Base-by-base conservation (phyloP, 129 eudicot species). In the Tagetes erecta region DNA sequence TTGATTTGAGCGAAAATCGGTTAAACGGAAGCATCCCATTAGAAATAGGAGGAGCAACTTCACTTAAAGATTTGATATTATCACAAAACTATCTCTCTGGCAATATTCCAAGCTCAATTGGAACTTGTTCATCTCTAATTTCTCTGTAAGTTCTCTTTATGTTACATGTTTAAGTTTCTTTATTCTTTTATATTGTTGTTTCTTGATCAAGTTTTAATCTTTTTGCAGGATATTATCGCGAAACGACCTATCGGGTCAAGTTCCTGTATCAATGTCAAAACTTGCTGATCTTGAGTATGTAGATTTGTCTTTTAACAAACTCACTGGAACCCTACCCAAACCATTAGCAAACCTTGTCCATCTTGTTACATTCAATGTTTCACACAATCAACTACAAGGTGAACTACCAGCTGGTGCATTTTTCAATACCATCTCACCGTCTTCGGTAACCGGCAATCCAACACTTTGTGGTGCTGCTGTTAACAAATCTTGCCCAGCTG, bases 301-400 rank as follows among this genome's bases (percentile, higher is more conserved):
- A 3, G 97, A 94, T 78, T 72, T 94, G n/a, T 94, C 99, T 37
- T 88, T 83, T 78, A 94, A 94, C 83, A 77, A 84, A 60, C 86
- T 94, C 67, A 83, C 87, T 1, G 99, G 97, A 56, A 72, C 83
- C 83, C 77, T 94, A 60, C 99, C 99, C 12, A 94, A 85, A 84
- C 86, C 92, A 46, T 81, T 94, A 30, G 89, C 70, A 57, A 91
- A 94, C 81, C 96, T 94, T 35, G 81, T 38, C n/a, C 87, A 71
- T 76, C 94, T 94, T 31, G 78, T 78, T 31, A 72, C 88, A 33
- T 94, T 94, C 78, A 94, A 94, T 67, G 76, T 91, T 14, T 91
- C 99, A 10, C 89, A 94, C 84, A 94, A 94, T 79, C 85, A 94
- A 73, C 83, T 94, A 44, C 87, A 91, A 78, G 99, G 99, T 37